Base-by-base conservation (phyloP, 768 basidiomycete species). In the Favolaschia claudopus region DNA sequence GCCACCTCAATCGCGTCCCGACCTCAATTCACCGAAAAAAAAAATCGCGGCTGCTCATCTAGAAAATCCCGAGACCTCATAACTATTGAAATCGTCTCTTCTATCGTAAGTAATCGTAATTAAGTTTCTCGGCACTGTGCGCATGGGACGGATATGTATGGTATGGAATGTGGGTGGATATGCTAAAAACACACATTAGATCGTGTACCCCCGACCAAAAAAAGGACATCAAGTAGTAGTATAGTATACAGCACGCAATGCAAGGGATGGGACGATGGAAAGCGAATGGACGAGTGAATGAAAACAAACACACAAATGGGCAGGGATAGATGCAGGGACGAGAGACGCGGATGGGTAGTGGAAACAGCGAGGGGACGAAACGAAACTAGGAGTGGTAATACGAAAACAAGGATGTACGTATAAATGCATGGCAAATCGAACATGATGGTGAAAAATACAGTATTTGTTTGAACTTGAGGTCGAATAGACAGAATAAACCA, bases 261-360 rank as follows among this genome's bases (percentile, higher is more conserved):
- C 38, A 54, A 40, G 44, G 49, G 34, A 24, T 20, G 29, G 38
- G 31, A 13, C 39, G 47, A 58, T 58, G 40, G 34, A 33, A 37
- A 27, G 60, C 50, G 52, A 55, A 62, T 76, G 64, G 33, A 55
- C 38, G 54, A 36, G 36, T 36, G 36, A 58, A 63, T 36, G 36
- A 53, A 62, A 64, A 49, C 40, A 54, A 45, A 37, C 19, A 22
- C 27, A 25, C 43, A 22, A 19, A 22, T 15, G n/a, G 49, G 33
- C 2, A 29, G 51, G 10, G 5, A 24, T 3, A 39, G 37, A 19
- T 8, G 12, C n/a, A 39, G 49, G 22, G 20, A 29, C 29, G 13
- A 25, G 20, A 10, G 13, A 15, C 40, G 43, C 43, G 43, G n/a
- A 48, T 48, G n/a, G 19, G 46, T 31, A 14, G 24, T 4, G 19